A percentile compares a stretch with the other conserved stretches of the same genome.
Conservation (phyloP, 2,329 filamentous ascomycete species). For the Ophiostoma sp. region DNA sequence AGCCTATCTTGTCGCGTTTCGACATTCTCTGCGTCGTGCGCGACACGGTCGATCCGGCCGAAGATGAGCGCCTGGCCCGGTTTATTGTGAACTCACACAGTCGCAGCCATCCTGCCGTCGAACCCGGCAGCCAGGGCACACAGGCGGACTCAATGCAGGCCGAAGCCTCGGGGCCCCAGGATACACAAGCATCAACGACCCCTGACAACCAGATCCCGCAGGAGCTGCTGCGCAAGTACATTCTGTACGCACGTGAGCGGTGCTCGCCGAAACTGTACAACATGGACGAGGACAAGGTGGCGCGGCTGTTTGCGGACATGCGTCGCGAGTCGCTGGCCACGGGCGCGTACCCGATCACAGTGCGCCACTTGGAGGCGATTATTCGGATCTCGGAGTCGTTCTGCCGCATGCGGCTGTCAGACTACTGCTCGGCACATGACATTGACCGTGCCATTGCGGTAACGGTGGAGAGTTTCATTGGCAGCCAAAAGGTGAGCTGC, state of each 20-base stretch:
- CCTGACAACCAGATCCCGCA: constrained; percentile 75
- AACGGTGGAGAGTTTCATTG: constrained; percentile 92
- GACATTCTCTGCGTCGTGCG: constrained; percentile 95
- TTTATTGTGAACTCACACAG: constrained; percentile 95
- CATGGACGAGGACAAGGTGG: constrained; percentile 96
- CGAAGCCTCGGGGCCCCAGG: constrained; percentile 40
- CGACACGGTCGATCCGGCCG: constrained; percentile 84
- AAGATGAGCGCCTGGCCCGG: constrained; percentile 87
- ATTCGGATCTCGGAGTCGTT: constrained; percentile 93
- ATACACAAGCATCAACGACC: constrained; percentile 21
- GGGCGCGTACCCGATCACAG: constrained; percentile 94
- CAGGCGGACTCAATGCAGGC: constrained; percentile 50
- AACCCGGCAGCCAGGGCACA: background rate
- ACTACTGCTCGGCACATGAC: constrained; percentile 84
- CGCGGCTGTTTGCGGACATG: constrained; percentile 93
- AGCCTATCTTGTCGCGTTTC: constrained; percentile 96
- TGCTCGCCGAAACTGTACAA: constrained; percentile 91
- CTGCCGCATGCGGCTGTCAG: constrained; percentile 95
- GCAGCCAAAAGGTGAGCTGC: constrained; percentile 92
- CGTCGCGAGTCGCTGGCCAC: constrained; percentile 85
- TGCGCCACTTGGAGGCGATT: constrained; percentile 95
- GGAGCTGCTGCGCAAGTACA: constrained; percentile 89
- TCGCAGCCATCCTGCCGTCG: constrained; percentile 60
- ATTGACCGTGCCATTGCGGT: constrained; percentile 97
- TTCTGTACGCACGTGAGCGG: constrained; percentile 85